Evolutionary conservation across 441 rosid genomes (phyloP).

Genomic region (Populus hybrid): DNA sequence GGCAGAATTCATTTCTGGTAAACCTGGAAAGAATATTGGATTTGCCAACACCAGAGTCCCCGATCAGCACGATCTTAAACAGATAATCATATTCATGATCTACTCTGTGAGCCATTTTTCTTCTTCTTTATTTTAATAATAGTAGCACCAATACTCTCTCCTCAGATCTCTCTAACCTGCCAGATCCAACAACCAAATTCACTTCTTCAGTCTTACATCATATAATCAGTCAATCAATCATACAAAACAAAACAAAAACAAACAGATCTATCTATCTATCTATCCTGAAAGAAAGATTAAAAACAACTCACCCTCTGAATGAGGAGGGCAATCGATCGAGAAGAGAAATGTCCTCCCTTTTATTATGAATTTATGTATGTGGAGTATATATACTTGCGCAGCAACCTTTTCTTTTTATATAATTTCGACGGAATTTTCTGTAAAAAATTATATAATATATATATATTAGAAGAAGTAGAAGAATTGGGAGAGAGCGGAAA

Average conservation of each 20-base stretch:
- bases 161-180: constrained; percentile 21
- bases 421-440: neutral
- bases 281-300: neutral
- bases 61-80: constrained; percentile 94
- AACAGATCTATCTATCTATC: neutral
- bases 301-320: constrained; percentile 5
- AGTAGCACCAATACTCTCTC: neutral
- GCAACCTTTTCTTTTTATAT: neutral
- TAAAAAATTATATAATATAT: neutral
- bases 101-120: constrained; percentile 63
- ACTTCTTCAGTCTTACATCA: neutral
- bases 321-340: constrained; percentile 35
- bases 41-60: constrained; percentile 96
- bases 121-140: neutral
- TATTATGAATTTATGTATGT: neutral
- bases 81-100: constrained; percentile 93
- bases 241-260: neutral
- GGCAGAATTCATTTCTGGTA: constrained; percentile 85
- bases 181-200: constrained; percentile 3
- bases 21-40: constrained; percentile 92
- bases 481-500: neutral
- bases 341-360: constrained; percentile 5
- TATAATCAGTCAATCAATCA: neutral
- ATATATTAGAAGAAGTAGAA: neutral
- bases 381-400: neutral